Base-by-base conservation (phyloP, 495 filamentous ascomycete genomes). In the Penicillium subrubescens region DNA sequence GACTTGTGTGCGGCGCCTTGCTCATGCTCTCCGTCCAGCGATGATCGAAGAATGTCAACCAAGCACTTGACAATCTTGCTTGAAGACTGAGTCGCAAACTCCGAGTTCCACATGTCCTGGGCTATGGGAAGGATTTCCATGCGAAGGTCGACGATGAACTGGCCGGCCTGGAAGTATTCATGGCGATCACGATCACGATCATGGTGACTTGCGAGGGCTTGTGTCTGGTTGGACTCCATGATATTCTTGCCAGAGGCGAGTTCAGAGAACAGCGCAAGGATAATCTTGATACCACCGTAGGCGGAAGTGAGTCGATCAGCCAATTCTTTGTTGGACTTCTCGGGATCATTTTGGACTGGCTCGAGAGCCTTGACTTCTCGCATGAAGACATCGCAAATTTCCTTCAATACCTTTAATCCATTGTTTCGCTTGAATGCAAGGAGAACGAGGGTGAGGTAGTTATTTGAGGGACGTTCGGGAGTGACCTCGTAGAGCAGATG, bases 91-190 rank as follows among this genome's bases (percentile, higher is more conserved):
- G 95, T 93, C 29, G 86, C 84, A 61, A 82, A 82, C 34, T 82
- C 78, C 7, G 79, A 80, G 8, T 92, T 94, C 96, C 96, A 99
- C 59, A 97, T 85, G 27, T 87, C 83, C 57, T 82, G 86, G 52
- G 92, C 84, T 59, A 90, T 87, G 2, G 93, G 92, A n/a, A 97
- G 73, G 50, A 97, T 87, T 33, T 89, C 84, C 81, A 92, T 87
- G 51, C 94, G 87, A 48, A 98, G 78, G 72, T 98, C 95, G 35
- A 99, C 89, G 12, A 97, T 72, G 60, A 98, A 90, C 70, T 98
- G 95, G 8, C 83, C 81, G 8, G 88, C 78, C 17, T 87, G 83
- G 68, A 91, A 93, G 65, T 84, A 86, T 70, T 96, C 90, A 8
- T 85, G 75, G 33, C 83, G 84, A 34, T 84, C 81, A 29, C 81